These are phyloP conservation scores for Dimargaris verticillata DNA, from an alignment of 192 early-diverging fungal species.

Conservation along the genomic window DNA sequence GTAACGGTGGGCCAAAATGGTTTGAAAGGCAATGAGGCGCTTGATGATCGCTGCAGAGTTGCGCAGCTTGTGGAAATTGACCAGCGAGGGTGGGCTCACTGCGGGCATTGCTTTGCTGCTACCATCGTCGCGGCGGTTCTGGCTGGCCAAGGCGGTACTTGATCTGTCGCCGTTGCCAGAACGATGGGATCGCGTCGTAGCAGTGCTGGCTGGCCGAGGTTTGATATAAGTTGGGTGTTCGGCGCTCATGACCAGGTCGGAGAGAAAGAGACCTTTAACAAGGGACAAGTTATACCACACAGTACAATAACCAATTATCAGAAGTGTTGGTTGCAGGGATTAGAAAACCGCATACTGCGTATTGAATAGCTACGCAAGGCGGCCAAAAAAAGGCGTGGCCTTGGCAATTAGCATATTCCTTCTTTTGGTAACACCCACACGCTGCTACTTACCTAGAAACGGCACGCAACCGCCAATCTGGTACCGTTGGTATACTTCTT, in stretches of 20 bases:
- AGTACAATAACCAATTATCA: too few relatives aligned
- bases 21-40: slow-evolving; percentile 34
- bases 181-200: neutral
- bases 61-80: slow-evolving; percentile 40
- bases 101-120: neutral
- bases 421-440: slow-evolving; percentile 15
- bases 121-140: neutral
- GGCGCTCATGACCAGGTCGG: slow-evolving; percentile 37
- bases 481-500: slow-evolving; percentile 7
- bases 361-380: too few relatives aligned
- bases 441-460: too few relatives aligned
- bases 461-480: slow-evolving; percentile 36
- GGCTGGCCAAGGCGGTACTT: neutral
- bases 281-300: too few relatives aligned
- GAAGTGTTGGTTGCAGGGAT: too few relatives aligned
- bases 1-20: slow-evolving; percentile 26
- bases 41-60: slow-evolving; percentile 38
- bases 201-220: slow-evolving; percentile 1
- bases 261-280: slow-evolving; percentile 36
- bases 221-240: slow-evolving; percentile 33
- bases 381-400: too few relatives aligned
- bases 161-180: neutral
- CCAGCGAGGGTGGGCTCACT: slow-evolving; percentile 16
- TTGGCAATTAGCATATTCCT: slow-evolving; percentile 12
- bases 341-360: too few relatives aligned